Evolutionary conservation across 768 basidiomycete genomes (phyloP), one percentile per base, ranked within the genome.

Genomic region (Mycena kentingensis): DNA sequence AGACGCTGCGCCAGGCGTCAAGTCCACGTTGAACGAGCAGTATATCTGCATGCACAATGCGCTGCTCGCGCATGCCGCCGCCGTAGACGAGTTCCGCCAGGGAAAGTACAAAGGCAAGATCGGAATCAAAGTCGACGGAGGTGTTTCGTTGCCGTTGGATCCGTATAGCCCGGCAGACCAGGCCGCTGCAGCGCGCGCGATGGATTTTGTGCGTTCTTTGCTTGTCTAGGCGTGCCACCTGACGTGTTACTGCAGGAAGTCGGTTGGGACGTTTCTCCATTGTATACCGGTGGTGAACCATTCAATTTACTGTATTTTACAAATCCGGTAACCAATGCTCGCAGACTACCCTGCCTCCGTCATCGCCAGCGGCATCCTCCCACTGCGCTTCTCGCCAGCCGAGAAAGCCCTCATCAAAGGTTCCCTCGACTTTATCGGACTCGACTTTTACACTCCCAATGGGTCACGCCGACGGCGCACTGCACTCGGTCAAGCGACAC

Each of bases 391-490:
- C 16, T 45, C 50, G 16, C 15, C 54, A n/a, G 54, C 47, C 13
- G 54, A 60, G 31, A 55, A 55, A n/a, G n/a, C 24, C 13, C 35
- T 55, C 11, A 41, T 60, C 11, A 60, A 60, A 16, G 58, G 58
- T 21, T 60, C 58, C 22, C 54, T 60, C 12, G 58, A 60, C 52
- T 60, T 60, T 28, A 45, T 60, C 12, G 58, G 57, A 5, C 58
- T 60, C 26, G 58, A 60, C 25, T 60, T 60, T 38, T 60, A 60
- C 50, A 60, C 58, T 54, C 52, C 13, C 58, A 60, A 28, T 60
- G 58, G 58, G 58, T 49, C 11, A 60, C 58, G 5, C 7, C 42
- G 16, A 51, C 54, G 50, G 25, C 35, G 21, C n/a, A 60, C 47
- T 60, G 58, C 42, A 46, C 31, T 15, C 37, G 43, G 18, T 21